A percentile compares a stretch with the other conserved stretches of the same genome.
These are phyloP conservation scores for Wallacemonas sp. DNA, from an alignment of 208 protist genomes.

Conservation along the genomic window DNA sequence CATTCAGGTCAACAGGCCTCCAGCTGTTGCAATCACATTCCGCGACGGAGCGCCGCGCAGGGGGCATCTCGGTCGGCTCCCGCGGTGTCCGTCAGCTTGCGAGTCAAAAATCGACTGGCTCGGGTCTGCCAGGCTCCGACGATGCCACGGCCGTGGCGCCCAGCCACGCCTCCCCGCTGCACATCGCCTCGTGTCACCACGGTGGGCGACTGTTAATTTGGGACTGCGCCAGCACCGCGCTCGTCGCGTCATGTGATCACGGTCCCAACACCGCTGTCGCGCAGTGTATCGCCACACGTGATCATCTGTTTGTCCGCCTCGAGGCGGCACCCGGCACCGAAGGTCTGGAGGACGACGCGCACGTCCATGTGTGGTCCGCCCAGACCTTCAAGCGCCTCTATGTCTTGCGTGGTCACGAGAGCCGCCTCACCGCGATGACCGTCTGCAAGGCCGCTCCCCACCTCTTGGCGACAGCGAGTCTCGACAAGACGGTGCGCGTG, in stretches of 20 bases:
- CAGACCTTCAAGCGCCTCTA: conserved; percentile 39
- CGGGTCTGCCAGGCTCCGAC: background rate
- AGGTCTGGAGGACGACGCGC: conserved; percentile 47
- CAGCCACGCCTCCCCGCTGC: conserved; percentile 11
- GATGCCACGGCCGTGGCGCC: background rate
- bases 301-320: conserved; percentile 59
- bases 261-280: conserved; percentile 44
- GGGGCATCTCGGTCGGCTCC: conserved; percentile 16
- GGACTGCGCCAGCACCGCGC: conserved; percentile 39
- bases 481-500: conserved; percentile 61
- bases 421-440: conserved; percentile 58
- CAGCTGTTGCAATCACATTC: conserved; percentile 32
- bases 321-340: conserved; percentile 36
- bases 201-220: conserved; percentile 74
- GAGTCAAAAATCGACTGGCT: background rate
- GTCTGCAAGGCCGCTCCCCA: conserved; percentile 29
- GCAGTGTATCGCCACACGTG: conserved; percentile 47
- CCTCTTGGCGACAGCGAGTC: conserved; percentile 62
- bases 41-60: background rate
- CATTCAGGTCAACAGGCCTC: conserved; percentile 63
- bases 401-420: conserved; percentile 54
- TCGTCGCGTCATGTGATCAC: conserved; percentile 50
- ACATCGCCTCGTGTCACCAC: conserved; percentile 57
- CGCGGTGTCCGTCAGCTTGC: conserved; percentile 30
- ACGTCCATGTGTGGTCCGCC: conserved; percentile 70